Conservation (phyloP, 441 rosid genomes). For the Isatis lusitanica region DNA sequence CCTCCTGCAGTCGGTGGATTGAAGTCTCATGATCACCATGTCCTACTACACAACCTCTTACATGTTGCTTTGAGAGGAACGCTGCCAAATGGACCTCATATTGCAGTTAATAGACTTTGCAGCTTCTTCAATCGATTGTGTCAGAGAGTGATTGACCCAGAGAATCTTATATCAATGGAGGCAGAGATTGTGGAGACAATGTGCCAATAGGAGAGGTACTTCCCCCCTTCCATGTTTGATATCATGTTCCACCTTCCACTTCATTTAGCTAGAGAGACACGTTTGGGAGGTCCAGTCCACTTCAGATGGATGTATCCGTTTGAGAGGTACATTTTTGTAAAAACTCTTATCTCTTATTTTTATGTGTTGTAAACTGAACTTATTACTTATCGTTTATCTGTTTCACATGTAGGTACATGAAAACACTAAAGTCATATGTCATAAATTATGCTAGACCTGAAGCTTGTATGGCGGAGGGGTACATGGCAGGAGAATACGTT, state of each 20-base stretch:
- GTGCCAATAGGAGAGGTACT: neutral
- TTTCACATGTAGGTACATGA: neutral
- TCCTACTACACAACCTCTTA: neutral
- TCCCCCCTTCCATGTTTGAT: neutral
- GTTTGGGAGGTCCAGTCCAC: neutral
- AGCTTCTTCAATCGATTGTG: neutral
- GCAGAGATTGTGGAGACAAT: neutral
- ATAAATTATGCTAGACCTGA: neutral
- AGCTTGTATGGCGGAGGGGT: too few relatives aligned
- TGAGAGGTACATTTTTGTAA: too few relatives aligned
- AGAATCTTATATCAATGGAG: neutral
- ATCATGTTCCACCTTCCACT: neutral
- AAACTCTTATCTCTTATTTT: too few relatives aligned
- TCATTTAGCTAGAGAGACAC: neutral
- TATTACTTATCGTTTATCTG: neutral
- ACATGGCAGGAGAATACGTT: too few relatives aligned
- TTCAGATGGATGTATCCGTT: neutral
- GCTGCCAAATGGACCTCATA: neutral
- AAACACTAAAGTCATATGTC: neutral
- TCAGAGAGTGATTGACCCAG: neutral
- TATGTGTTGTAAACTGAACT: neutral
- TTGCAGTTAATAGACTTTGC: neutral
- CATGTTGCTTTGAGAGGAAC: neutral
- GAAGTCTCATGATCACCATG: neutral
- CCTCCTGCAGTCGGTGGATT: neutral